Evolutionary conservation across 306 rosid species (phyloP), one percentile per base, ranked within the genome.

Genomic region (Trifolium repens): DNA sequence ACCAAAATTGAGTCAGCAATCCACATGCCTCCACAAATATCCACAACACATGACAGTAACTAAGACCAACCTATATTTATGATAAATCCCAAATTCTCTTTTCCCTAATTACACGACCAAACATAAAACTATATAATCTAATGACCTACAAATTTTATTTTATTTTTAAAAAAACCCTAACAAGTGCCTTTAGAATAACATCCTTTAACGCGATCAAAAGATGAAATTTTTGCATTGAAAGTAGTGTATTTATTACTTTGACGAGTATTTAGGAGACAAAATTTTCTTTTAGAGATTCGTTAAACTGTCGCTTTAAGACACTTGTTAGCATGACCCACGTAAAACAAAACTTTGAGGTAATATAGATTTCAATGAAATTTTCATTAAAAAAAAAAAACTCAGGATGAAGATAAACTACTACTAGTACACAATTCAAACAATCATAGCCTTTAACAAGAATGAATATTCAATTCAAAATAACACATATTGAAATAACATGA

Each of bases 11-110:
- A 44, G 12, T 50, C 53, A 74, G 43, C 19, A 46, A 58, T 24
- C 70, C 69, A 76, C 49, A 72, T 54, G 16, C 47, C 24, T 84
- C 71, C 67, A 65, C 6, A 8, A 60, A 19, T 58, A 72, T 46
- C 52, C 52, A 46, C 68, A 67, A 78, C 46, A 62, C 35, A 11
- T 44, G 27, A 74, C 22, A 76, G 4, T 58, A 30, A 71, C 30
- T 2, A 60, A 7, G 4, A 69, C 54, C 53, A 32, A 69, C 19
- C 74, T 68, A 5, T 30, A 32, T 30, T 52, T 63, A 35, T 8
- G 54, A 69, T 26, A 72, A 78, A 63, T 42, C 19, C 53, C 37
- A 67, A 4, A 59, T 16, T 55, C 12, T 62, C 16, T 6, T 62
- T 14, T 42, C 7, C 67, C 55, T 4, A 26, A 54, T 50, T 22